Conservation (phyloP, 306 rosid species). For the Abrus precatorius region DNA sequence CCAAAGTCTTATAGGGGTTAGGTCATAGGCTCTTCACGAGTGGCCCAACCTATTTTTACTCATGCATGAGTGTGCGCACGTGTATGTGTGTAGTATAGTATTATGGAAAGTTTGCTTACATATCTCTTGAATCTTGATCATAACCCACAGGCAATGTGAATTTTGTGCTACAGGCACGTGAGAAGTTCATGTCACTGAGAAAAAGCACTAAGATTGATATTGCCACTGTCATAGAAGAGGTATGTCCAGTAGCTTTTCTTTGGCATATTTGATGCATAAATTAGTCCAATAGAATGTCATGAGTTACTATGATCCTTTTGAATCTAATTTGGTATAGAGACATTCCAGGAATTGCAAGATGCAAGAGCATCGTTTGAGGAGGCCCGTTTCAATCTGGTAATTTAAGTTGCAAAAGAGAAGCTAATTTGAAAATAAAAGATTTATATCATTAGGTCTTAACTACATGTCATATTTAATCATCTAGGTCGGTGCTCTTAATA, state of each 20-base stretch:
- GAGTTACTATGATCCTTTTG: slow-evolving; percentile 58
- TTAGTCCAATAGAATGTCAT: slow-evolving; percentile 42
- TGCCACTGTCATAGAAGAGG: slow-evolving; percentile 76
- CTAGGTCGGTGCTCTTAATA: slow-evolving; percentile 72
- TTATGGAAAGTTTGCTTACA: slow-evolving; percentile 35
- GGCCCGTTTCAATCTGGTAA: slow-evolving; percentile 90
- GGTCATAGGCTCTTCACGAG: no score
- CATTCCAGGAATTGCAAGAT: slow-evolving; percentile 78
- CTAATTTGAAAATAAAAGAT: slow-evolving; percentile 33
- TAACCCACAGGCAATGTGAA: slow-evolving; percentile 40
- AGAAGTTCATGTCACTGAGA: slow-evolving; percentile 76
- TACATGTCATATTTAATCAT: slow-evolving; percentile 32
- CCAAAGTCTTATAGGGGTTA: no score
- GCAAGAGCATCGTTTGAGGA: slow-evolving; percentile 81
- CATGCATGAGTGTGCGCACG: slow-evolving; percentile 10
- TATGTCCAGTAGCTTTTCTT: slow-evolving; percentile 48
- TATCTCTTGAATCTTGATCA: slow-evolving; percentile 9
- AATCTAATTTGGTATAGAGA: slow-evolving; percentile 73
- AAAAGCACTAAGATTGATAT: slow-evolving; percentile 81
- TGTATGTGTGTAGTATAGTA: background rate
- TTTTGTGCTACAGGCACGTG: slow-evolving; percentile 78
- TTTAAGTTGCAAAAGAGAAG: slow-evolving; percentile 43
- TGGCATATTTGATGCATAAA: slow-evolving; percentile 32
- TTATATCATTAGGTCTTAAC: slow-evolving; percentile 45
- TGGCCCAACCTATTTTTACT: no score